Percentiles rank a stretch among this genome's conserved stretches.
Conservation (phyloP, 75 land plant genomes). For the Cunninghamia lanceolata region DNA sequence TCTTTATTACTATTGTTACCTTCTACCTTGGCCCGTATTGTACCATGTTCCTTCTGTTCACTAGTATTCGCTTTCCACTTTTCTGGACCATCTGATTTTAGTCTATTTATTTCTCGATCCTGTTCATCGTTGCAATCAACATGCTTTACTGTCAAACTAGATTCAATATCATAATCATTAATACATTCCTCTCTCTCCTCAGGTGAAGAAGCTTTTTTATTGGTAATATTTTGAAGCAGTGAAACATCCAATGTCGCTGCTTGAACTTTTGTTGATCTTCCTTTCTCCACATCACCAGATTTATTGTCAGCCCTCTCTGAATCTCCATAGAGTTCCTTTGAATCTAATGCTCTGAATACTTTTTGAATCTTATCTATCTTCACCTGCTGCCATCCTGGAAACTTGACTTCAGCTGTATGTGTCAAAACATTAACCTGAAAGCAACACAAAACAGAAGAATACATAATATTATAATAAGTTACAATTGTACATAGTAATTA, state of each 20-base stretch:
- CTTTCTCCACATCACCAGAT: slow-evolving; percentile 8
- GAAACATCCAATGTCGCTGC: slow-evolving; percentile 6
- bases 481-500: not conserved
- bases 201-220: slow-evolving; percentile 3
- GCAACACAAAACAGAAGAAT: not conserved
- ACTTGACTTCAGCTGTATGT: slow-evolving; percentile 58
- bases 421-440: slow-evolving; percentile 79
- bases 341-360: slow-evolving; percentile 11
- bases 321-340: slow-evolving; percentile 15
- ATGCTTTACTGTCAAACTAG: slow-evolving; percentile 6
- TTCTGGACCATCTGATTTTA: slow-evolving; percentile 4
- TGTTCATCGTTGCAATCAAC: slow-evolving; percentile 2
- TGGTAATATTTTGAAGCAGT: not conserved
- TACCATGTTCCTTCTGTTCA: slow-evolving; percentile 11
- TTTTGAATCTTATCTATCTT: slow-evolving; percentile 24
- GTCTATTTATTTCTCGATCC: not conserved
- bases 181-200: not conserved
- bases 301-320: not conserved
- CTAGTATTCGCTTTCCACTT: slow-evolving; percentile 6
- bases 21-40: not conserved
- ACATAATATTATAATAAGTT: not conserved
- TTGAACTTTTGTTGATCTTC: slow-evolving; percentile 11
- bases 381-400: slow-evolving; percentile 17
- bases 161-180: slow-evolving; percentile 3
- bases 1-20: not conserved